Evolutionary conservation across 352 stramenopile genomes (phyloP).

Genomic region (Globisporangium nodosum): DNA sequence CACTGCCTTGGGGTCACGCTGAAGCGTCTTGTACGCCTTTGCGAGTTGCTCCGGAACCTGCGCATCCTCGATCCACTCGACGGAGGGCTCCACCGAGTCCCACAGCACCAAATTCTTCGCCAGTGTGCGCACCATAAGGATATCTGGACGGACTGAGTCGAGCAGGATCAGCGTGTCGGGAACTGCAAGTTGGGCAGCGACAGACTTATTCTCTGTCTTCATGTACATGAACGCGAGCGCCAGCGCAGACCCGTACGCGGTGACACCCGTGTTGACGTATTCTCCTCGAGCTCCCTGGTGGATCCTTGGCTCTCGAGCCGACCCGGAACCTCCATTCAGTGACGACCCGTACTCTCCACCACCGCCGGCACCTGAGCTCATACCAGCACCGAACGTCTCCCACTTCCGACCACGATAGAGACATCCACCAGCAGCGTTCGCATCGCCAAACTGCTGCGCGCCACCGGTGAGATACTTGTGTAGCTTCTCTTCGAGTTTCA

Average conservation of each 20-base stretch:
- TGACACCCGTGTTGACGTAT: slow-evolving; percentile 95
- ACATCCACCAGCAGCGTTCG: slow-evolving; percentile 43
- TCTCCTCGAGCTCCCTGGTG: slow-evolving; percentile 38
- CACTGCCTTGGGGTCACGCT: background rate
- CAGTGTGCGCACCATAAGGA: slow-evolving; percentile 93
- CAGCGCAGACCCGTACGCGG: slow-evolving; percentile 89
- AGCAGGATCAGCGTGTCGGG: slow-evolving; percentile 95
- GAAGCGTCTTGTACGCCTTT: slow-evolving; percentile 38
- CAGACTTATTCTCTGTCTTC: slow-evolving; percentile 85
- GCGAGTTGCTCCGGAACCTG: slow-evolving; percentile 56
- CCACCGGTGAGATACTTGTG: slow-evolving; percentile 92
- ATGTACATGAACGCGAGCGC: slow-evolving; percentile 97
- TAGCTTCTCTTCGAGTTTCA: slow-evolving; percentile 96
- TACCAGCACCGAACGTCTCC: slow-evolving; percentile 34
- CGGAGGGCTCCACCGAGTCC: slow-evolving; percentile 87
- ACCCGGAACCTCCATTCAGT: slow-evolving; percentile 29
- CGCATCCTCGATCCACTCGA: slow-evolving; percentile 85
- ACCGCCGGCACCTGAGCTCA: slow-evolving; percentile 10
- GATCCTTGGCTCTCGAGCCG: slow-evolving; percentile 52
- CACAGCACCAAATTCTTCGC: slow-evolving; percentile 94
- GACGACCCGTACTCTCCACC: slow-evolving; percentile 9
- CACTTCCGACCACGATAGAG: slow-evolving; percentile 69
- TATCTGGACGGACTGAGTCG: slow-evolving; percentile 94
- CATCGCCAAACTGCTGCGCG: slow-evolving; percentile 39
- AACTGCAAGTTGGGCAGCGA: slow-evolving; percentile 83